Evolutionary conservation across 148 eudicot species (phyloP).

Genomic region (Hydrangea macrophylla): DNA sequence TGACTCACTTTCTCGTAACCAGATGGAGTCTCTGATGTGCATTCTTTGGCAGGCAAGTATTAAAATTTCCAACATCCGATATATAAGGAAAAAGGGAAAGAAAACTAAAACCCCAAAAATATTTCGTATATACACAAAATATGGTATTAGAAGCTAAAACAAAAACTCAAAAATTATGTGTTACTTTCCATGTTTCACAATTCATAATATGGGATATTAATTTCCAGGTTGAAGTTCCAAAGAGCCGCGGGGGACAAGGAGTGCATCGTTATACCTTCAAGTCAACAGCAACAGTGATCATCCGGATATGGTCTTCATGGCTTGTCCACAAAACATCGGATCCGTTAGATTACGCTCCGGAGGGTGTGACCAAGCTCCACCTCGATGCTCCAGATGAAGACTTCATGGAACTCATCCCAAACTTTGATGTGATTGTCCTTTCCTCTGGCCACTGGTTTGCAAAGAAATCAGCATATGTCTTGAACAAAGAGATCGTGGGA

Average conservation of each 20-base stretch:
- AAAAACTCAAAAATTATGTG: too few species aligned
- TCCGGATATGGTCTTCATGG: too few species aligned
- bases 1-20: conserved; percentile 65
- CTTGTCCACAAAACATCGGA: conserved; percentile 70
- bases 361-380: conserved; percentile 65
- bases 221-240: conserved; percentile 75
- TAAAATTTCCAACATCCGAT: neutral
- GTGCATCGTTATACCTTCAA: conserved; percentile 85
- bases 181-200: too few species aligned
- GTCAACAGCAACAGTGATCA: conserved; percentile 73
- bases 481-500: too few species aligned
- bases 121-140: too few species aligned
- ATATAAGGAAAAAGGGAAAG: neutral
- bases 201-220: too few species aligned
- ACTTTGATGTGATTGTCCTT: conserved; percentile 72
- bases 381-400: conserved; percentile 75
- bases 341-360: conserved; percentile 47
- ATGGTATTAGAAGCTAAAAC: too few species aligned
- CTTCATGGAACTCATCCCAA: conserved; percentile 54
- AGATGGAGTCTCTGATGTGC: conserved; percentile 53
- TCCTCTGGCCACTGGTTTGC: too few species aligned
- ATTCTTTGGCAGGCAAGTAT: conserved; percentile 81
- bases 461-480: too few species aligned
- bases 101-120: too few species aligned
- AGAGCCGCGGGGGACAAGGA: conserved; percentile 76